Evolutionary conservation across 257 asterid species (phyloP), one percentile per base, ranked within the genome.

Genomic region (Prunella vulgaris): DNA sequence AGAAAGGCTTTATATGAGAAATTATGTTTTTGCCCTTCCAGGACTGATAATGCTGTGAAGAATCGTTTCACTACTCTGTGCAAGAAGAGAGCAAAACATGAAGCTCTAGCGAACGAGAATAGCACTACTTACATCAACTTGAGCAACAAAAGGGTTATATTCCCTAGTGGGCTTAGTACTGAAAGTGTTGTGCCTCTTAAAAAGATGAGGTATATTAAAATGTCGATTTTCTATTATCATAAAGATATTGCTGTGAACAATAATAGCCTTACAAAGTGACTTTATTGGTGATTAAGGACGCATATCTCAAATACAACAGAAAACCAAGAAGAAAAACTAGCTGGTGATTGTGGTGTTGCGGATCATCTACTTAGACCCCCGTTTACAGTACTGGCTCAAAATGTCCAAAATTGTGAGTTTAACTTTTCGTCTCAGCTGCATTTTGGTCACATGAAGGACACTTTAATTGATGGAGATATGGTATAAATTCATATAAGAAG

Each of bases 41-140:
- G 99, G 74, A 94, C 99, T 54, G 99, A 94, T 77, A 94, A 94
- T 72, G 99, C 99, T 64, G 99, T 94, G 85, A 94, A 94, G 87
- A 94, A 94, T 72, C 89, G 99, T 60, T 94, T 94, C 90, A 77
- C 97, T 20, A 94, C 99, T 49, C 86, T 94, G 61, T 89, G 98
- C 83, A 94, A 89, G 95, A 94, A 89, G 88, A 91, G 87, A 74
- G 99, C 92, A 51, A 91, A 89, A 74, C 82, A 75, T 25, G 99
- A 92, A 81, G 97, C 93, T 51, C 80, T 91, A 62, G 92, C 93
- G 42, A 94, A 91, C 78, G 97, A 89, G 78, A 92, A 89, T 77
- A 84, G 68, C 76, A 62, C 79, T 60, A 60, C 86, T 18, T 87
- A 70, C 72, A 80, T 89, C 78, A 88, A 87, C 80, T 79, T 89